phyloP scores from a whole-genome alignment of 1,139 yeast genomes.

The Hansenula sp. region DNA sequence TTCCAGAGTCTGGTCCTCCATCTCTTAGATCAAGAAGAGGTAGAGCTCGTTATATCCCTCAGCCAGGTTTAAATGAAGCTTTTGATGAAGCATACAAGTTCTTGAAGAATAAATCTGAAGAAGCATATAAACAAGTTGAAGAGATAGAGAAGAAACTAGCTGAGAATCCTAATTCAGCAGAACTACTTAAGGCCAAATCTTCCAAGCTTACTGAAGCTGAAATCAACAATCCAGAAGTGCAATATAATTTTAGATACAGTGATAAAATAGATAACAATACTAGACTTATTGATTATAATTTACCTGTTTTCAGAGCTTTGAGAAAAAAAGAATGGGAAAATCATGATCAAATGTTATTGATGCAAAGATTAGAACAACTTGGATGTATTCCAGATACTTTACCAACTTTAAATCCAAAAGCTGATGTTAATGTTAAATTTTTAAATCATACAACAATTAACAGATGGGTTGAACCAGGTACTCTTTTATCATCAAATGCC shows the following conservation, averaged over 20 bases:
- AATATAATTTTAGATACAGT: slow-evolving; percentile 52
- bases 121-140: slow-evolving; percentile 18
- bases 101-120: slow-evolving; percentile 44
- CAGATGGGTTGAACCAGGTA: slow-evolving; percentile 78
- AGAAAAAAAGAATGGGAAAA: slow-evolving; percentile 70
- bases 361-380: slow-evolving; percentile 88
- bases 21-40: slow-evolving; percentile 27
- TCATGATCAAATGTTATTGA: slow-evolving; percentile 61
- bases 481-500: slow-evolving; percentile 63
- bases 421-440: slow-evolving; percentile 71
- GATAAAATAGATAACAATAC: slow-evolving; percentile 33
- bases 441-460: slow-evolving; percentile 59
- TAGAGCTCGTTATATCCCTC: slow-evolving; percentile 58
- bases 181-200: slow-evolving; percentile 23
- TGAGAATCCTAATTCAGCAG: slow-evolving; percentile 20
- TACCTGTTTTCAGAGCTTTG: slow-evolving; percentile 74
- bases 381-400: slow-evolving; percentile 89
- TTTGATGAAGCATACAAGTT: slow-evolving; percentile 64
- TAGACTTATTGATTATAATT: slow-evolving; percentile 54
- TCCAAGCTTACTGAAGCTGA: slow-evolving; percentile 51
- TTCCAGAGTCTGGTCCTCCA: slow-evolving; percentile 18
- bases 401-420: slow-evolving; percentile 83
- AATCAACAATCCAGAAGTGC: slow-evolving; percentile 74
- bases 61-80: slow-evolving; percentile 64
- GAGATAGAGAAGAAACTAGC: slow-evolving; percentile 7